A percentile compares a stretch with the other conserved stretches of the same genome.
These are phyloP conservation scores for Sisymbrium altissimum DNA, from an alignment of 345 rosid species.

Conservation along the genomic window DNA sequence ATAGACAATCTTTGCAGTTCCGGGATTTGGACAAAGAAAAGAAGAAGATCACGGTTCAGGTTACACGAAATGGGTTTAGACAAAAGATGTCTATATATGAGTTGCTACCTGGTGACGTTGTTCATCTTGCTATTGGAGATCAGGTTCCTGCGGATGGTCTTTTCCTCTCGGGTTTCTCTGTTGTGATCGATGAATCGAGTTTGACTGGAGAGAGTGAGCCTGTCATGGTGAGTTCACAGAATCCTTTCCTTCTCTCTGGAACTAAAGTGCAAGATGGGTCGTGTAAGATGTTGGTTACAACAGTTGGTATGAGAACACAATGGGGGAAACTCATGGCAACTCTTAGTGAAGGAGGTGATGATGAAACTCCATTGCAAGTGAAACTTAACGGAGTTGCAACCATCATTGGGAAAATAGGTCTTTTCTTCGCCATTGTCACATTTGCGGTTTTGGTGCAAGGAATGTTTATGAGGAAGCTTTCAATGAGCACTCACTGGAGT, in stretches of 20 bases:
- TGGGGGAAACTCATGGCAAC: conserved; percentile 94
- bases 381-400: conserved; percentile 92
- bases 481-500: conserved; percentile 41
- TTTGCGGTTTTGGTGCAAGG: conserved; percentile 83
- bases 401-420: conserved; percentile 77
- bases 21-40: conserved; percentile 86
- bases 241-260: conserved; percentile 84
- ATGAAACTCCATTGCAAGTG: conserved; percentile 92
- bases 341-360: conserved; percentile 90
- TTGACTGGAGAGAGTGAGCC: conserved; percentile 94
- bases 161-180: conserved; percentile 79
- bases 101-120: conserved; percentile 81
- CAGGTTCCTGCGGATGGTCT: conserved; percentile 94
- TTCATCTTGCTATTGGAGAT: conserved; percentile 85
- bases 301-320: conserved; percentile 95
- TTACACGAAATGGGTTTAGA: conserved; percentile 72
- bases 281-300: conserved; percentile 80
- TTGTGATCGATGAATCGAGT: conserved; percentile 79
- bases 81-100: conserved; percentile 89
- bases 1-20: conserved; percentile 88
- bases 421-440: conserved; percentile 74
- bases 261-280: conserved; percentile 92
- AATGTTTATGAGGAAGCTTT: conserved; percentile 51
- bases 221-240: conserved; percentile 54
- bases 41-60: conserved; percentile 79